Evolutionary conservation across 139 green algal species (phyloP).

Genomic region (Asterochloris erici): DNA sequence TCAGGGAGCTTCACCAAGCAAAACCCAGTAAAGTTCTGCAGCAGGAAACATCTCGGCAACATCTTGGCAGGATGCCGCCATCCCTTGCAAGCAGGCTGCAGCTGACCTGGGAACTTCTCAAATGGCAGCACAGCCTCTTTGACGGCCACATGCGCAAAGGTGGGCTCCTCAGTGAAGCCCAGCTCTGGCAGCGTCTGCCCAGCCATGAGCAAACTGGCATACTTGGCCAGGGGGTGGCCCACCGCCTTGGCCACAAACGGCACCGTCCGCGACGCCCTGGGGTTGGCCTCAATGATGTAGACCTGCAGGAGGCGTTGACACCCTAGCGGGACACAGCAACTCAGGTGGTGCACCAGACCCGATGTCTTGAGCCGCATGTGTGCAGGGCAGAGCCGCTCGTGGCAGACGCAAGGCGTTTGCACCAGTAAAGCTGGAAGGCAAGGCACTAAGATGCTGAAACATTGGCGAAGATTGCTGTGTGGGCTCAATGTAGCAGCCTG

Average conservation of each 20-base stretch:
- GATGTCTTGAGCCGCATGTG: too few species aligned
- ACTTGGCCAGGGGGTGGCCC: constrained; percentile 94
- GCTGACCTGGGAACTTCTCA: constrained; percentile 92
- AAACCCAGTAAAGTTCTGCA: not conserved
- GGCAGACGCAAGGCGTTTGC: too few species aligned
- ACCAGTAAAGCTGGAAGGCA: too few species aligned
- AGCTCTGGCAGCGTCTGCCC: constrained; percentile 86
- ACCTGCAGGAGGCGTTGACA: constrained; percentile 35
- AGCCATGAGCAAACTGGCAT: constrained; percentile 93
- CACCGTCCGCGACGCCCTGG: constrained; percentile 93
- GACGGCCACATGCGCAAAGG: constrained; percentile 88
- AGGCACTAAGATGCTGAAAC: too few species aligned
- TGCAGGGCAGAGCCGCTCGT: too few species aligned
- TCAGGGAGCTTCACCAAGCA: too few species aligned
- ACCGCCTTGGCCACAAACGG: constrained; percentile 99
- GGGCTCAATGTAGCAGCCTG: not conserved
- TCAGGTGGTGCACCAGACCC: too few species aligned
- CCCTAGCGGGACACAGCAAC: too few species aligned
- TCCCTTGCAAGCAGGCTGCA: not conserved
- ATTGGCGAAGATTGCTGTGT: not conserved
- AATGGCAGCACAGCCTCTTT: constrained; percentile 99
- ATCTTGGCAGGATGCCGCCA: not conserved
- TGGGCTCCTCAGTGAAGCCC: constrained; percentile 83
- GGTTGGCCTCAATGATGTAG: constrained; percentile 99
- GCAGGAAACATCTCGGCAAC: not conserved